phyloP scores from a whole-genome alignment of 1,139 yeast genomes.

The Kluyveromyces sp. region DNA sequence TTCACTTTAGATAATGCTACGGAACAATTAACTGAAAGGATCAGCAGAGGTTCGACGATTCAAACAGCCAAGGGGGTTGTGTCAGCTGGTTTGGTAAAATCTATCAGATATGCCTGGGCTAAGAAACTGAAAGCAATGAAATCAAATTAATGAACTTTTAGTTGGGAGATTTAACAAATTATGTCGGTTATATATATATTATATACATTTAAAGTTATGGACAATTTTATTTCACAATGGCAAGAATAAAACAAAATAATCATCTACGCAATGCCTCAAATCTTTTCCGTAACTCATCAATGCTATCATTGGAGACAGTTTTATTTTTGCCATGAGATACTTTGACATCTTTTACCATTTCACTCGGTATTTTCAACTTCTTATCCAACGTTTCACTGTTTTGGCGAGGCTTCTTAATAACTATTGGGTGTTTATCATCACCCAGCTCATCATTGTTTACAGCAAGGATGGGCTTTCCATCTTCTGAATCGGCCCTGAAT shows the following conservation, averaged over 20 bases:
- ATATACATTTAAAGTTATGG: neutral
- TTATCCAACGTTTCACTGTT: constrained; percentile 40
- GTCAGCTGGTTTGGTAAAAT: constrained; percentile 76
- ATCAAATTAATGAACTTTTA: constrained; percentile 5
- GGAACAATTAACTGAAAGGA: constrained; percentile 47
- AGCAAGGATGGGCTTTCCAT: constrained; percentile 28
- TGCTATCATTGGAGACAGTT: constrained; percentile 32
- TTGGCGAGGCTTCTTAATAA: constrained; percentile 39
- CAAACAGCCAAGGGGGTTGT: constrained; percentile 79
- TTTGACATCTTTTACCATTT: constrained; percentile 28
- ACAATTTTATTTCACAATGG: neutral
- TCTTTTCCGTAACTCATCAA: constrained; percentile 46
- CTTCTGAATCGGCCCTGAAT: constrained; percentile 16
- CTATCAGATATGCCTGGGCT: constrained; percentile 70
- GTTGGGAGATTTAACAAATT: neutral
- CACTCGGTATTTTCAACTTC: constrained; percentile 37
- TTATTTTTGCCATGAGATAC: constrained; percentile 18
- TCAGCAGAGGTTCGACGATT: constrained; percentile 57
- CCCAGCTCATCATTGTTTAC: constrained; percentile 27
- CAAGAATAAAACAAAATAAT: neutral
- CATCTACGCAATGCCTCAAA: constrained; percentile 41
- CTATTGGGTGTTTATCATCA: constrained; percentile 36
- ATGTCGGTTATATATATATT: neutral
- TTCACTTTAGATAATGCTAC: constrained; percentile 31
- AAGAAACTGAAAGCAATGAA: constrained; percentile 42